phyloP scores from a whole-genome alignment of 371 early-diverging fungal genomes.

The Mortierella sp. region DNA sequence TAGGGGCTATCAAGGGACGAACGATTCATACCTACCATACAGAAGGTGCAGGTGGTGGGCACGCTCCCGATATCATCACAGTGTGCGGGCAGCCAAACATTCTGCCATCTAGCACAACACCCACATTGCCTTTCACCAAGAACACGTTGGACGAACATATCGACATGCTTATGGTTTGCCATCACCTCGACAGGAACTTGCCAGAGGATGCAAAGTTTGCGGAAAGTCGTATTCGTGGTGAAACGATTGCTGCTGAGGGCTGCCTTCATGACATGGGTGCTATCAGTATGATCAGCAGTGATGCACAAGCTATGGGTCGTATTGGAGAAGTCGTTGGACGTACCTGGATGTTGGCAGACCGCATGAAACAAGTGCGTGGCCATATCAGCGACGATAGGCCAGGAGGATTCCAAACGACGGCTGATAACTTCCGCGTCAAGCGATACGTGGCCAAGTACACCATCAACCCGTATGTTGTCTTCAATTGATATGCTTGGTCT shows the following conservation, averaged over 20 bases:
- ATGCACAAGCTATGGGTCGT: conserved; percentile 95
- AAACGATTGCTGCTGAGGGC: conserved; percentile 96
- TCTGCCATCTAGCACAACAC: conserved; percentile 93
- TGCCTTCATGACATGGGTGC: conserved; percentile 93
- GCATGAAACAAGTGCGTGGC: conserved; percentile 89
- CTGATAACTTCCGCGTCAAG: conserved; percentile 81
- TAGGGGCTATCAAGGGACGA: conserved; percentile 87
- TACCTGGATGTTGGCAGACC: conserved; percentile 94
- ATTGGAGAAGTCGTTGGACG: conserved; percentile 91
- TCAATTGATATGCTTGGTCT: background rate
- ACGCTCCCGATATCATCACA: conserved; percentile 88
- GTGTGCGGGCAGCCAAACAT: conserved; percentile 87
- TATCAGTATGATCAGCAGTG: conserved; percentile 90
- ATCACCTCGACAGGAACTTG: conserved; percentile 89
- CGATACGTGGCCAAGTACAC: conserved; percentile 96
- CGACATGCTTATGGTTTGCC: conserved; percentile 98
- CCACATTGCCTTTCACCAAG: conserved; percentile 89
- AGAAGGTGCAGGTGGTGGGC: conserved; percentile 98
- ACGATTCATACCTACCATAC: conserved; percentile 95
- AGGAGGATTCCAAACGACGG: conserved; percentile 60
- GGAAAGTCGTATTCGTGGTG: conserved; percentile 93
- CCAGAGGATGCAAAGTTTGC: conserved; percentile 97
- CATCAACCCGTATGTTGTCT: conserved; percentile 81
- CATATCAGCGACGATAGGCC: conserved; percentile 56
- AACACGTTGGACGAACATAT: conserved; percentile 97